Conservation (phyloP, 805 yeast genomes). For the Priceomyces haplophilus region DNA sequence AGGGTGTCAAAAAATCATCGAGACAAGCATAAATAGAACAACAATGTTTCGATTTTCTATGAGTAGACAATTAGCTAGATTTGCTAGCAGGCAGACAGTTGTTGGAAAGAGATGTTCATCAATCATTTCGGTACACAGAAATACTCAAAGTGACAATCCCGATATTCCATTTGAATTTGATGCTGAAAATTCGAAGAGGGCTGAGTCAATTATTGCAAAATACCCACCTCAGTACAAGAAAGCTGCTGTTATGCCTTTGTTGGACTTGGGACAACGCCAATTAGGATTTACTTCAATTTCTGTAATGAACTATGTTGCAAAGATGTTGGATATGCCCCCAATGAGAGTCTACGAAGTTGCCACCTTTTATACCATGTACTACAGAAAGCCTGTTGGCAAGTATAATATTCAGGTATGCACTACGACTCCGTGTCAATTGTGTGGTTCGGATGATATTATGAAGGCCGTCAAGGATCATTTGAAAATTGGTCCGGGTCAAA, state of each 20-base stretch:
- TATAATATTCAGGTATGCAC: slow-evolving; percentile 83
- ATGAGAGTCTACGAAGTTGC: slow-evolving; percentile 94
- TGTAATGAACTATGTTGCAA: slow-evolving; percentile 88
- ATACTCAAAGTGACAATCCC: slow-evolving; percentile 64
- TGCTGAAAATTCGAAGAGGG: slow-evolving; percentile 60
- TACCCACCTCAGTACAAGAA: slow-evolving; percentile 86
- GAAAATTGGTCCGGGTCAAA: slow-evolving; percentile 70
- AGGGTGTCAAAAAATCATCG: not conserved
- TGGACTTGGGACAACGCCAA: slow-evolving; percentile 86
- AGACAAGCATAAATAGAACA: not conserved
- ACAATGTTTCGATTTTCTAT: not conserved
- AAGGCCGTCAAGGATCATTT: slow-evolving; percentile 61
- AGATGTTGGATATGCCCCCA: slow-evolving; percentile 82
- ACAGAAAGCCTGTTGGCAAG: slow-evolving; percentile 82
- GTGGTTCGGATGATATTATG: slow-evolving; percentile 79
- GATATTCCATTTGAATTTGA: slow-evolving; percentile 70
- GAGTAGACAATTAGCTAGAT: not conserved
- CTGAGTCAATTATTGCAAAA: slow-evolving; percentile 70
- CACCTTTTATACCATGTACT: slow-evolving; percentile 88
- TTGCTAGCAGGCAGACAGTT: slow-evolving; percentile 1
- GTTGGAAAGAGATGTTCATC: slow-evolving; percentile 31
- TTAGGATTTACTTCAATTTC: slow-evolving; percentile 80
- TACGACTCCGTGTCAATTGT: slow-evolving; percentile 84
- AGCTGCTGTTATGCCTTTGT: slow-evolving; percentile 83
- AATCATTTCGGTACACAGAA: slow-evolving; percentile 65